These are phyloP conservation scores for Paramecium pentaurelia DNA, from an alignment of 73 alveolate species.

Conservation along the genomic window DNA sequence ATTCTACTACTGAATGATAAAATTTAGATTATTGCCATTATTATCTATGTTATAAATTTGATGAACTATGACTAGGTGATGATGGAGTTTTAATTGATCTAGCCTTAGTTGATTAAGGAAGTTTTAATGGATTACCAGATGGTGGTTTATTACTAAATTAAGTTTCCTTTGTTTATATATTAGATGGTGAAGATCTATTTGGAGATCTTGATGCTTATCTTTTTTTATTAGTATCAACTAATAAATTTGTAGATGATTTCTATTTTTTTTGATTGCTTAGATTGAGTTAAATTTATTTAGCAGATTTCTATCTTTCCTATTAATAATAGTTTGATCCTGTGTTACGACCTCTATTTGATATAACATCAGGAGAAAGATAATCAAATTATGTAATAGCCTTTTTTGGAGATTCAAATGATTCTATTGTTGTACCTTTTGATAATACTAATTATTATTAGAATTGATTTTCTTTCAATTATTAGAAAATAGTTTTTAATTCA, in stretches of 20 bases:
- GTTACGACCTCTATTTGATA: neutral
- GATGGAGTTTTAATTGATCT: neutral
- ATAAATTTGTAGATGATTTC: neutral
- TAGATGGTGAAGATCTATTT: neutral
- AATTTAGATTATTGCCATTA: neutral
- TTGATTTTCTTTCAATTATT: neutral
- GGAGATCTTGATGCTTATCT: neutral
- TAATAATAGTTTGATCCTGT: neutral
- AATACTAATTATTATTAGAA: neutral
- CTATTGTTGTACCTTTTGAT: neutral
- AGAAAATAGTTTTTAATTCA: neutral
- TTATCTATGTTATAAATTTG: neutral
- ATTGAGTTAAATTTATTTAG: neutral
- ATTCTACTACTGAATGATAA: neutral
- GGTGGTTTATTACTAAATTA: neutral
- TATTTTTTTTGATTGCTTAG: neutral
- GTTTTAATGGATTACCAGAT: neutral
- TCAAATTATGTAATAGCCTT: neutral
- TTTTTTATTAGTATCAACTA: neutral
- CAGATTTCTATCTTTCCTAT: neutral
- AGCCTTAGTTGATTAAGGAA: neutral
- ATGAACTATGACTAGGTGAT: neutral
- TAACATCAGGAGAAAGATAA: neutral
- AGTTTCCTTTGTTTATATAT: neutral
- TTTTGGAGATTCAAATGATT: neutral